These are phyloP conservation scores for Porphyrellus cyaneotinctus DNA, from an alignment of 768 basidiomycete genomes.

Conservation along the genomic window DNA sequence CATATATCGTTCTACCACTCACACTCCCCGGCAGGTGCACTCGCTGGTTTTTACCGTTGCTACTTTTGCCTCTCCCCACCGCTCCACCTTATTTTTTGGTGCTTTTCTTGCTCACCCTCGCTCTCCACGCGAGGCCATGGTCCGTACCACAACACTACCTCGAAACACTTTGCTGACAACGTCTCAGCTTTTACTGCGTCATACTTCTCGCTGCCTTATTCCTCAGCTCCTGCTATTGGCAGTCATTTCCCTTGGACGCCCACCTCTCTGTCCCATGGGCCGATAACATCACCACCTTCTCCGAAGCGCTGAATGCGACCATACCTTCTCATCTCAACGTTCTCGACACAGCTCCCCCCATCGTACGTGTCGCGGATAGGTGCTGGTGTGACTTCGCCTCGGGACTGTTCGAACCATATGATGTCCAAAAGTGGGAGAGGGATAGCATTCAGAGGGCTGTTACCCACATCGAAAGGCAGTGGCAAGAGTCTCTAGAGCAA, in stretches of 20 bases:
- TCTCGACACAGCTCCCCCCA: conserved; percentile 42
- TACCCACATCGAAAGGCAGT: conserved; percentile 33
- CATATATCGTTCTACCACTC: not conserved
- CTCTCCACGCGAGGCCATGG: conserved; percentile 83
- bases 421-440: conserved; percentile 71
- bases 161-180: conserved; percentile 4
- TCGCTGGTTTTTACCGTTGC: conserved; percentile 76
- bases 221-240: conserved; percentile 87
- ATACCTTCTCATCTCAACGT: conserved; percentile 38
- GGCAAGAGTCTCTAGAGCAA: conserved; percentile 26
- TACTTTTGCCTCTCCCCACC: conserved; percentile 73
- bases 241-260: conserved; percentile 65
- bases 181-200: conserved; percentile 77
- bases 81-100: conserved; percentile 78
- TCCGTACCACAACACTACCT: conserved; percentile 33
- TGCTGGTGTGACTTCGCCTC: conserved; percentile 83
- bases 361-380: conserved; percentile 67
- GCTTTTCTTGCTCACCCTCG: conserved; percentile 71
- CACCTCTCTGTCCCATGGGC: conserved; percentile 64
- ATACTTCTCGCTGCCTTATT: conserved; percentile 78
- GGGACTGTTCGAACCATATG: conserved; percentile 72
- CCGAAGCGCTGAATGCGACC: conserved; percentile 55
- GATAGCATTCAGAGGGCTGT: conserved; percentile 51
- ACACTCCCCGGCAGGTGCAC: conserved; percentile 58
- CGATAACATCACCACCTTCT: conserved; percentile 68